These are phyloP conservation scores for Syncephalastrum monosporum DNA, from an alignment of 371 early-diverging fungal genomes.

Conservation along the genomic window DNA sequence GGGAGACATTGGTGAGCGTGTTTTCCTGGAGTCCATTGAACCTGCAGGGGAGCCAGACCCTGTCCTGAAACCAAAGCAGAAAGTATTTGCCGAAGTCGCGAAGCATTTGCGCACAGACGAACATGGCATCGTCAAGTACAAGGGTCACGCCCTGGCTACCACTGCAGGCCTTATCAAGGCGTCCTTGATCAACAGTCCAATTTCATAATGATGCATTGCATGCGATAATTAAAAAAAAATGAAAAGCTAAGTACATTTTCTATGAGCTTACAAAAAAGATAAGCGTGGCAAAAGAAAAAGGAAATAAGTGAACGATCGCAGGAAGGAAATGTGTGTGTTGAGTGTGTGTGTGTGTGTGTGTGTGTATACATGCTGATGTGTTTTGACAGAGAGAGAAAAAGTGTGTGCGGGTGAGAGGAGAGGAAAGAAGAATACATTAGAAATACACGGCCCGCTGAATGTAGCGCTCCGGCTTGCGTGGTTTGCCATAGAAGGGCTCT, in stretches of 20 bases:
- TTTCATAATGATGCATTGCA: constrained; percentile 26
- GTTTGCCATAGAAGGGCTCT: constrained; percentile 63
- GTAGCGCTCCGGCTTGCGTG: constrained; percentile 50
- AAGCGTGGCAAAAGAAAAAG: constrained; percentile 4
- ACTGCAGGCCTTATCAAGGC: constrained; percentile 38
- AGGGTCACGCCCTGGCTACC: constrained; percentile 47
- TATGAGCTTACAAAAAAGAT: constrained; percentile 2
- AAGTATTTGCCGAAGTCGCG: constrained; percentile 50
- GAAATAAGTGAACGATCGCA: background rate
- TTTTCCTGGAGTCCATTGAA: constrained; percentile 25
- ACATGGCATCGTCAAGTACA: constrained; percentile 51
- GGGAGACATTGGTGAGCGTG: constrained; percentile 42
- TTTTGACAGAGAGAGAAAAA: no score
- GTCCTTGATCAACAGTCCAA: constrained; percentile 35
- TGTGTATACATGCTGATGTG: constrained; percentile 2
- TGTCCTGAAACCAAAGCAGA: constrained; percentile 58
- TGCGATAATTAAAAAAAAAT: background rate
- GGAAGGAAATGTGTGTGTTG: background rate
- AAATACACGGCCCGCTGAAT: constrained; percentile 54
- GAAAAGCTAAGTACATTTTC: constrained; percentile 1
- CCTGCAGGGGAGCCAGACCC: constrained; percentile 17
- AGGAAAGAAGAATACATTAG: constrained; percentile 16
- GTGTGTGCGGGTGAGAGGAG: background rate
- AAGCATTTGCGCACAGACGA: constrained; percentile 34
- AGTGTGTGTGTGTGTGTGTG: background rate